phyloP scores from a whole-genome alignment of 495 filamentous ascomycete genomes.

The Hyaloscypha finlandica region DNA sequence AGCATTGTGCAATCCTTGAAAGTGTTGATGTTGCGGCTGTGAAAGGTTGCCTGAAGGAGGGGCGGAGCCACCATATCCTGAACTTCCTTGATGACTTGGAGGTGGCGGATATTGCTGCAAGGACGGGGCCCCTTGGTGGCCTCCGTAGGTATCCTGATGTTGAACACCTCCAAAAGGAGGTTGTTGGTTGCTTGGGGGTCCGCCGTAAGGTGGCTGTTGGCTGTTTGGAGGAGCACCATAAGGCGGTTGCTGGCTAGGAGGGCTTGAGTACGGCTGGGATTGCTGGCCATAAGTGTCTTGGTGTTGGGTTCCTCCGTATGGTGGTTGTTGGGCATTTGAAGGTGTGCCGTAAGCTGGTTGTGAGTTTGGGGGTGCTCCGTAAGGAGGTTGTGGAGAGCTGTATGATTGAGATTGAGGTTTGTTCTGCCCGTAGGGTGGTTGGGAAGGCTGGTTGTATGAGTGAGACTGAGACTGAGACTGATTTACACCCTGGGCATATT shows the following conservation, averaged over 20 bases:
- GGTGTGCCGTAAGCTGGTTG: slow-evolving; percentile 14
- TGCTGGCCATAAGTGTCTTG: slow-evolving; percentile 29
- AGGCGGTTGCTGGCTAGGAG: slow-evolving; percentile 21
- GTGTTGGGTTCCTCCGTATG: slow-evolving; percentile 21
- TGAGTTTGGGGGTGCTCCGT: slow-evolving; percentile 26
- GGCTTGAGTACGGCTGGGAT: slow-evolving; percentile 8
- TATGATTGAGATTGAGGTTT: slow-evolving; percentile 27
- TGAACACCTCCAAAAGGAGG: slow-evolving; percentile 29
- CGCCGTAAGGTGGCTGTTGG: slow-evolving; percentile 13
- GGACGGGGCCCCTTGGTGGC: slow-evolving; percentile 22
- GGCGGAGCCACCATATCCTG: slow-evolving; percentile 18
- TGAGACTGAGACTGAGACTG: slow-evolving; percentile 24
- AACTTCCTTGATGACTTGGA: slow-evolving; percentile 24
- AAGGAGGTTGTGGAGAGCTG: not conserved
- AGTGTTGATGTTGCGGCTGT: slow-evolving; percentile 22
- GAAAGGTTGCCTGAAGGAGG: slow-evolving; percentile 19
- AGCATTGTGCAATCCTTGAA: slow-evolving; percentile 20
- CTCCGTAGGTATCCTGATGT: slow-evolving; percentile 26
- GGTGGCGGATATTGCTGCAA: slow-evolving; percentile 39
- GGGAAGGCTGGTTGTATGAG: not conserved
- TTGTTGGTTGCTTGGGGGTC: slow-evolving; percentile 24
- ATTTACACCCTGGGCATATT: slow-evolving; percentile 30
- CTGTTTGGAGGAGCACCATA: slow-evolving; percentile 5
- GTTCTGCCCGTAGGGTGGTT: slow-evolving; percentile 12
- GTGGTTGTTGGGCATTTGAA: not conserved